Base-by-base conservation (phyloP, 768 basidiomycete genomes). In the Pulveroboletus sp. region DNA sequence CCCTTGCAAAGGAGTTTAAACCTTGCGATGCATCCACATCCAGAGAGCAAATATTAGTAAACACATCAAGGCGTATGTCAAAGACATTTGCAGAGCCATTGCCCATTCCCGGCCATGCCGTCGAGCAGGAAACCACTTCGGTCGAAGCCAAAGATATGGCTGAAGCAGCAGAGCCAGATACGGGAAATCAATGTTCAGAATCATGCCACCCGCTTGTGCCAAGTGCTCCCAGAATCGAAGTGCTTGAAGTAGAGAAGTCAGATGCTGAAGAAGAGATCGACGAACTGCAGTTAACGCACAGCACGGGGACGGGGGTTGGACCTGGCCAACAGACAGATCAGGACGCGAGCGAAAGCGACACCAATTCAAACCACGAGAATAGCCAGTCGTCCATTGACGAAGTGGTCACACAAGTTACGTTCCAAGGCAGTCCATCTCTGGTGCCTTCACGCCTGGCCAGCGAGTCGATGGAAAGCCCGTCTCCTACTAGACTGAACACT, bases 21-120 rank as follows among this genome's bases (percentile, higher is more conserved):
- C 60, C 60, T 32, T 39, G 16, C 17, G 49, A 53, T 23, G 35
- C 53, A 40, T 67, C 64, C 22, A 65, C 54, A 5, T 59, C 63
- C 14, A 49, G 22, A 43, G 49, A 55, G 2, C 36, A 22, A 12
- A 31, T 20, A 11, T 26, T 31, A 14, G 17, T 32, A 16, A 37
- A 26, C n/a, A 17, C 29, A 10, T 23, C 51, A 26, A 37, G 31
- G n/a, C 45, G 9, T 8, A 31, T 26, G 9, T 53, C 54, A 10
- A 49, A 42, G 45, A 51, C 50, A 32, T 26, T 20, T 37, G 40
- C 51, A 27, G 49, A 44, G 29, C 30, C 44, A 13, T 34, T 17
- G 4, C 19, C 50, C 45, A 13, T 30, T 30, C 32, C 32, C 11
- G n/a, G 27, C 39, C 22, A 47, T 22, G 7, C 26, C 24, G 34